phyloP scores from a whole-genome alignment of 2,329 filamentous ascomycete species.

The Penicillium sp. region DNA sequence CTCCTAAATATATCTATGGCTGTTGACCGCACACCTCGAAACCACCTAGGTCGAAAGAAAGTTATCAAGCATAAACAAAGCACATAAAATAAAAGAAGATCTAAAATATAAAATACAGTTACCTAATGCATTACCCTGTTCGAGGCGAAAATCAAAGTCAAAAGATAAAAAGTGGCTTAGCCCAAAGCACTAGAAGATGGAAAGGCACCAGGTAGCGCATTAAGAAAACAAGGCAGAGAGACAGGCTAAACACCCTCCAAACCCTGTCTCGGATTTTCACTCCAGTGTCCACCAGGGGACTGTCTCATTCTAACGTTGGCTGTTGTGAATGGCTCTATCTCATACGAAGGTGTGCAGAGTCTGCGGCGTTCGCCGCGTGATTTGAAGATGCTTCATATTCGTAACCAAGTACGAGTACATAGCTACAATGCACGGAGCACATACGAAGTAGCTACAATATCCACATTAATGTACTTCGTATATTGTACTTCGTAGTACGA shows the following conservation, averaged over 20 bases:
- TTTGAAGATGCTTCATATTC: background rate
- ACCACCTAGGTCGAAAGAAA: background rate
- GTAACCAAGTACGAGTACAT: background rate
- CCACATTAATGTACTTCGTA: background rate
- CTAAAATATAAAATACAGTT: background rate
- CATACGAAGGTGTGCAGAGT: background rate
- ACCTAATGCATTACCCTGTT: background rate
- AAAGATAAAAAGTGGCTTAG: constrained; percentile 1
- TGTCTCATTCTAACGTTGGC: constrained; percentile 16
- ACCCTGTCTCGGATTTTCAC: constrained; percentile 18
- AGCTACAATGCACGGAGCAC: background rate
- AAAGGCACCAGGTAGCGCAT: constrained; percentile 3
- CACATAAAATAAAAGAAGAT: background rate
- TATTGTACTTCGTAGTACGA: background rate
- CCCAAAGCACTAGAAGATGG: background rate
- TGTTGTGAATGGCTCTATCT: background rate
- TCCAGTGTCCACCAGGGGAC: constrained; percentile 1
- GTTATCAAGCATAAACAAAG: background rate
- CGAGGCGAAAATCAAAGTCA: constrained; percentile 1
- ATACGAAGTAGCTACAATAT: background rate
- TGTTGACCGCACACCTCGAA: background rate
- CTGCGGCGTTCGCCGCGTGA: background rate
- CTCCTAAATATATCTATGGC: background rate
- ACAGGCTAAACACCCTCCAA: constrained; percentile 9
- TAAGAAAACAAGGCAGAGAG: constrained; percentile 23